Conservation (phyloP, 2,329 filamentous ascomycete species). For the Nemania bipapillata region DNA sequence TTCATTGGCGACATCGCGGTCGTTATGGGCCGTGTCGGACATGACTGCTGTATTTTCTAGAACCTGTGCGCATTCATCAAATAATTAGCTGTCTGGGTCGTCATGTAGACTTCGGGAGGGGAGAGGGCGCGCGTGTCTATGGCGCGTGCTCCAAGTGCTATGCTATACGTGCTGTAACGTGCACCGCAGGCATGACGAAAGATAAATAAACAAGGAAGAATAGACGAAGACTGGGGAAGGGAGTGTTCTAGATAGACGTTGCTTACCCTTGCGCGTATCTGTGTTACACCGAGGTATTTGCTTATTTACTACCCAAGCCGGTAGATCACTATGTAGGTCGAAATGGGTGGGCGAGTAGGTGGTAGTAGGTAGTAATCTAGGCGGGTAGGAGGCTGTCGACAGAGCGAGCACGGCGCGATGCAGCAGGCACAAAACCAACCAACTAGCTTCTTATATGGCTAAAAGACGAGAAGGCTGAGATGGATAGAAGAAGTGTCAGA, state of each 20-base stretch:
- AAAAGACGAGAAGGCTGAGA: background rate
- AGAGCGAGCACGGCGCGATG: background rate
- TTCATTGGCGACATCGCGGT: conserved; percentile 46
- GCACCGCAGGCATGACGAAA: background rate
- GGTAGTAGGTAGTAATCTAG: background rate
- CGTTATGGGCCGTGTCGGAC: conserved; percentile 46
- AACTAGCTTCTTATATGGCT: background rate
- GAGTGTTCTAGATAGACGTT: background rate
- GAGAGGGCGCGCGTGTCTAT: conserved; percentile 2
- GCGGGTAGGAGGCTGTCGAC: background rate
- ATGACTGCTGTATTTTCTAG: conserved; percentile 34
- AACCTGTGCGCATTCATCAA: conserved; percentile 15
- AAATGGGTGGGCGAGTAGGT: background rate
- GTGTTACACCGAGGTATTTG: background rate
- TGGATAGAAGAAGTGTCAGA: background rate
- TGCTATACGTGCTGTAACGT: background rate
- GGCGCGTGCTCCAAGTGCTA: background rate
- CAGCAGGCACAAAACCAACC: background rate
- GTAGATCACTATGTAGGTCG: background rate
- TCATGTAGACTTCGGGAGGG: background rate
- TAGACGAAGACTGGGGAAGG: background rate
- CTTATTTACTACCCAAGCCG: conserved; percentile 5
- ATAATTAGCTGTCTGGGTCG: conserved; percentile 21
- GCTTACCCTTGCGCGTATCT: conserved; percentile 21
- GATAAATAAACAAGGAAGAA: background rate